These are phyloP conservation scores for Trichopus zeylanicus DNA, from an alignment of 116 monocot species.

Conservation along the genomic window DNA sequence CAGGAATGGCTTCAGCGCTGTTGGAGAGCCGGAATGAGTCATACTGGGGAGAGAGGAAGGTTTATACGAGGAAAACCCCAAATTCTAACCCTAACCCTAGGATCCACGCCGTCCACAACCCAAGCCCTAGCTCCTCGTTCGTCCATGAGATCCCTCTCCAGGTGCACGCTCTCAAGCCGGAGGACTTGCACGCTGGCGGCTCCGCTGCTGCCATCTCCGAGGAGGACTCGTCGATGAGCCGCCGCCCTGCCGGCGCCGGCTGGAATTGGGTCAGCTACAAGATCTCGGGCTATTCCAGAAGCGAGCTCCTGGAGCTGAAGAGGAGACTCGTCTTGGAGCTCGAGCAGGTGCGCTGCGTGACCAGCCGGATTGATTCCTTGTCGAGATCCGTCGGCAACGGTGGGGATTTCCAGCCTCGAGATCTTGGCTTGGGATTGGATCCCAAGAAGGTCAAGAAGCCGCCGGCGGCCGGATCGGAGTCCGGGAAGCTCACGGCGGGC, in stretches of 20 bases:
- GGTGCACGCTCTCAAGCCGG: not conserved
- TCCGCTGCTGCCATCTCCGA: slow-evolving; percentile 18
- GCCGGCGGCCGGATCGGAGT: not conserved
- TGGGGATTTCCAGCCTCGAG: slow-evolving; percentile 7
- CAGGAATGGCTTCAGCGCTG: slow-evolving; percentile 11
- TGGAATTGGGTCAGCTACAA: slow-evolving; percentile 29
- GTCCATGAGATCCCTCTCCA: slow-evolving; percentile 8
- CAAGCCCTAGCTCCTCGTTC: slow-evolving; percentile 27
- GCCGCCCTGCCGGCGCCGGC: slow-evolving; percentile 13
- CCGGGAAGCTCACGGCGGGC: slow-evolving; percentile 15
- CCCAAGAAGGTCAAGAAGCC: not conserved
- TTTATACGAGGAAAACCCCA: slow-evolving; percentile 7
- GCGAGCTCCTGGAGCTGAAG: slow-evolving; percentile 47
- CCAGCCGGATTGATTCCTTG: slow-evolving; percentile 49
- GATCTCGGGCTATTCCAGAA: slow-evolving; percentile 30
- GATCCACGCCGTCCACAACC: slow-evolving; percentile 13
- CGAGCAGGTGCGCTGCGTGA: slow-evolving; percentile 53
- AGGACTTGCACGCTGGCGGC: not conserved
- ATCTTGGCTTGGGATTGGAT: slow-evolving; percentile 4
- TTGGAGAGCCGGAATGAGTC: slow-evolving; percentile 9
- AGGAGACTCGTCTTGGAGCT: slow-evolving; percentile 57
- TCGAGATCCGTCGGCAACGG: slow-evolving; percentile 13
- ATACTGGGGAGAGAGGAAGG: slow-evolving; percentile 6
- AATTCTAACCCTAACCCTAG: slow-evolving; percentile 8
- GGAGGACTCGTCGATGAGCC: slow-evolving; percentile 25